phyloP scores from a whole-genome alignment of 345 rosid species.

The Conringia planisiliqua region DNA sequence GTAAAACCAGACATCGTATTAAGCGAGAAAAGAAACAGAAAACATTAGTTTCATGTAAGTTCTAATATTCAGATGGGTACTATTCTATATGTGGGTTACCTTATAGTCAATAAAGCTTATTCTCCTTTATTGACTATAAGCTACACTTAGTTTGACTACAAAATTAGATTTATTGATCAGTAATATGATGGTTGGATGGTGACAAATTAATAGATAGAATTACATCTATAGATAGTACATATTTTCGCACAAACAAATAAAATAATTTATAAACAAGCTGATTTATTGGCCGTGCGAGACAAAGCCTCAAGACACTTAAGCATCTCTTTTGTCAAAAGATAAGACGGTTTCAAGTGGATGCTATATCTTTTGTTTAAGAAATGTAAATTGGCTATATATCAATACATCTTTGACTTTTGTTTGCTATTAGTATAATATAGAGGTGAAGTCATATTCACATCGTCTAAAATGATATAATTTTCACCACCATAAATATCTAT shows the following conservation, averaged over 20 bases:
- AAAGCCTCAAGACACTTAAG: conserved; percentile 3
- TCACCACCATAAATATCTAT: not conserved
- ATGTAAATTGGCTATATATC: not conserved
- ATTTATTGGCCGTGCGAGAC: conserved; percentile 9
- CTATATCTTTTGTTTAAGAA: not conserved
- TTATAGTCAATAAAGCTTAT: too few species aligned
- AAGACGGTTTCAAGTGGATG: not conserved
- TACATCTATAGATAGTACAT: not conserved
- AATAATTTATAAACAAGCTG: not conserved
- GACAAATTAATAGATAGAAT: not conserved
- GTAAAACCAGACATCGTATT: not conserved
- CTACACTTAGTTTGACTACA: not conserved
- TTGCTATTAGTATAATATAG: not conserved
- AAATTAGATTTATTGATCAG: not conserved
- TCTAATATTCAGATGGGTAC: not conserved
- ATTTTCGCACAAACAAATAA: not conserved
- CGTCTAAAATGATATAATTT: not conserved
- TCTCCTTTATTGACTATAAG: not conserved
- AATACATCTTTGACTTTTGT: not conserved
- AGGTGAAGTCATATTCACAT: not conserved
- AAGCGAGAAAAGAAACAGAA: not conserved
- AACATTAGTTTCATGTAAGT: not conserved
- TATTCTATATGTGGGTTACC: not conserved
- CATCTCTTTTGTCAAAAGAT: not conserved
- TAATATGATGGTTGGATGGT: not conserved